phyloP scores from a whole-genome alignment of 176 grass and related monocot species.

The Leersia perrieri region DNA sequence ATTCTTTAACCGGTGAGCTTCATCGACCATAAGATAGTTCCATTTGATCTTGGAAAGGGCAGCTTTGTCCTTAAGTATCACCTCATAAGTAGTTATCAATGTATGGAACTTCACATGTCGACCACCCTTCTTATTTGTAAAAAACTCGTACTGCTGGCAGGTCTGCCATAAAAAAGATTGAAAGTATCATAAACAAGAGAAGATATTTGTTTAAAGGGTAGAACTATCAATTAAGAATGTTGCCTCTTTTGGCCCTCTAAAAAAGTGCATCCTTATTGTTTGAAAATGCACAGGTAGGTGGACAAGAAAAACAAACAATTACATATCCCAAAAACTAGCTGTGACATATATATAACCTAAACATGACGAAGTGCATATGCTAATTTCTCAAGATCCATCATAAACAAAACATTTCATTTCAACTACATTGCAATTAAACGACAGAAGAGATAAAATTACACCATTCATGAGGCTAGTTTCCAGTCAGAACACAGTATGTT shows the following conservation, averaged over 20 bases:
- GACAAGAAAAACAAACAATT: not conserved
- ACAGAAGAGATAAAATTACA: constrained; percentile 1
- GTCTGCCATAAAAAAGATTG: constrained; percentile 49
- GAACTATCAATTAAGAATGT: not conserved
- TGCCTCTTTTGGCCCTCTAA: not conserved
- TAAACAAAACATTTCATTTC: not conserved
- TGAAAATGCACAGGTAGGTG: not conserved
- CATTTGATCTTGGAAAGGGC: constrained; percentile 94
- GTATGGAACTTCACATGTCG: constrained; percentile 83
- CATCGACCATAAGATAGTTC: constrained; percentile 99
- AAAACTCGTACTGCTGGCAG: constrained; percentile 85
- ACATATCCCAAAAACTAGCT: not conserved
- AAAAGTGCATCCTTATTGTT: not conserved
- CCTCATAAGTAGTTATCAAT: constrained; percentile 94
- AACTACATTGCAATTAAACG: not conserved
- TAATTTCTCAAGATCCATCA: not conserved
- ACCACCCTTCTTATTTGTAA: constrained; percentile 80
- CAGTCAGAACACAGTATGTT: not conserved
- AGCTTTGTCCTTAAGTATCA: constrained; percentile 97
- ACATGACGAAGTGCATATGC: not conserved
- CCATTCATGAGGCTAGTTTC: not conserved
- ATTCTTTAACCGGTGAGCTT: constrained; percentile 95
- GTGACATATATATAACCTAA: constrained; percentile 5
- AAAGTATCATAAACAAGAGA: not conserved
- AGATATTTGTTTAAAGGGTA: not conserved